Evolutionary conservation across 495 filamentous ascomycete species (phyloP).

Genomic region (Cryomyces antarcticus): DNA sequence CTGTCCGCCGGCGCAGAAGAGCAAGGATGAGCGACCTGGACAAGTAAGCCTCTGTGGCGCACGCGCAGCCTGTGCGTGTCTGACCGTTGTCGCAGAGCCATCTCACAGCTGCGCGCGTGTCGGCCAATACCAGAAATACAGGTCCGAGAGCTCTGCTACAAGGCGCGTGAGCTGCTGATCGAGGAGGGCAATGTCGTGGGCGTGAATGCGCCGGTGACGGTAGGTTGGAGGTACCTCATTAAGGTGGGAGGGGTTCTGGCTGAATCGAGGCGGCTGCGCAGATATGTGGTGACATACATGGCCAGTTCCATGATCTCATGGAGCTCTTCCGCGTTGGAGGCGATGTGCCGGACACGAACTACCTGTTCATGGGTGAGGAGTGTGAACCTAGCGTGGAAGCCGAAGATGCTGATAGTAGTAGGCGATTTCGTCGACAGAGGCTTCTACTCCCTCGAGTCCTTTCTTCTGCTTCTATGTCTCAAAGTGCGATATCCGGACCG

Average conservation of each 20-base stretch:
- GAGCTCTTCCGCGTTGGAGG: slow-evolving; percentile 93
- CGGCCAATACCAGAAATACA: slow-evolving; percentile 88
- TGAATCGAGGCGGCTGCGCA: slow-evolving; percentile 13
- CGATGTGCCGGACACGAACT: slow-evolving; percentile 91
- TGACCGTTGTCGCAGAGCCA: slow-evolving; percentile 40
- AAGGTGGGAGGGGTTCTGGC: background rate
- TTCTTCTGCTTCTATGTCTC: slow-evolving; percentile 80
- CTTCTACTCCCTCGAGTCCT: slow-evolving; percentile 93
- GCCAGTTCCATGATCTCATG: slow-evolving; percentile 86
- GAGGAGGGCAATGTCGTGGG: slow-evolving; percentile 97
- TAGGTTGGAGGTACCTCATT: slow-evolving; percentile 14
- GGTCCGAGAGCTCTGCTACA: slow-evolving; percentile 93
- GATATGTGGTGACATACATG: slow-evolving; percentile 89
- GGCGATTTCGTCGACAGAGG: slow-evolving; percentile 93
- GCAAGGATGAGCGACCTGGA: slow-evolving; percentile 67
- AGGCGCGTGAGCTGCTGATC: slow-evolving; percentile 86
- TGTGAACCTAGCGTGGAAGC: slow-evolving; percentile 2
- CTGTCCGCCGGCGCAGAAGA: background rate
- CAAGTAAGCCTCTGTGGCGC: slow-evolving; percentile 29
- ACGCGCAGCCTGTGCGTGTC: background rate
- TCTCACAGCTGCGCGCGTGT: slow-evolving; percentile 82
- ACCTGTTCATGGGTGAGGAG: slow-evolving; percentile 44
- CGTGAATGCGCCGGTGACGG: slow-evolving; percentile 86
- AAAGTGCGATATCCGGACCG: slow-evolving; percentile 97
- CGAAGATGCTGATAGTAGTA: slow-evolving; percentile 15